phyloP scores from a whole-genome alignment of 257 asterid genomes.

The Nicotiana knightiana region DNA sequence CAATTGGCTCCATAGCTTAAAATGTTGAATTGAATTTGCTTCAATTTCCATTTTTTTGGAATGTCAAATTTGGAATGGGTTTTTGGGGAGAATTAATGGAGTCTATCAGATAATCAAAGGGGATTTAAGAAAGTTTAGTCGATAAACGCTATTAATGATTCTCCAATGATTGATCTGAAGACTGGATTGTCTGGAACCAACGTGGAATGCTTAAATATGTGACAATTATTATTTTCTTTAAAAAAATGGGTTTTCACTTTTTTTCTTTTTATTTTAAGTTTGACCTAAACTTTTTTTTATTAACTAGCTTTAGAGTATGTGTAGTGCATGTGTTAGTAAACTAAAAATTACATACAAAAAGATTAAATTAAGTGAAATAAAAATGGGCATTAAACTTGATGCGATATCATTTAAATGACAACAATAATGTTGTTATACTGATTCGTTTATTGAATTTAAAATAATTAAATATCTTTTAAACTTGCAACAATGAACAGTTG shows the following conservation, averaged over 20 bases:
- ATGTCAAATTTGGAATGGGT: background rate
- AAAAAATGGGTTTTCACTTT: background rate
- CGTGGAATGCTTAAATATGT: background rate
- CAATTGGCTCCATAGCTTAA: slow-evolving; percentile 71
- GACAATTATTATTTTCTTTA: background rate
- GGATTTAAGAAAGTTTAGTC: background rate
- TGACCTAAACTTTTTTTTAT: background rate
- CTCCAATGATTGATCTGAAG: background rate
- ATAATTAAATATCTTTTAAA: too few species aligned
- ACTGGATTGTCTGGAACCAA: background rate
- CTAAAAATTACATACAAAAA: too few species aligned
- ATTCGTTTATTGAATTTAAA: too few species aligned
- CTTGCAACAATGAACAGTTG: too few species aligned
- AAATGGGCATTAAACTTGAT: too few species aligned
- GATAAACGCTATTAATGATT: background rate
- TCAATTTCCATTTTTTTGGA: slow-evolving; percentile 40
- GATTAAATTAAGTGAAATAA: too few species aligned
- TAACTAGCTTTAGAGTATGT: too few species aligned
- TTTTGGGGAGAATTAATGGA: background rate
- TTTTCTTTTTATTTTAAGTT: background rate
- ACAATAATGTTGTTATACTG: too few species aligned
- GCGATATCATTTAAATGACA: too few species aligned
- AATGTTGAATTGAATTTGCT: slow-evolving; percentile 28
- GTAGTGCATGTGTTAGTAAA: too few species aligned
- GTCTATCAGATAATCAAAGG: background rate